phyloP scores from a whole-genome alignment of 345 rosid species.

The Mallotus nudiflorus region DNA sequence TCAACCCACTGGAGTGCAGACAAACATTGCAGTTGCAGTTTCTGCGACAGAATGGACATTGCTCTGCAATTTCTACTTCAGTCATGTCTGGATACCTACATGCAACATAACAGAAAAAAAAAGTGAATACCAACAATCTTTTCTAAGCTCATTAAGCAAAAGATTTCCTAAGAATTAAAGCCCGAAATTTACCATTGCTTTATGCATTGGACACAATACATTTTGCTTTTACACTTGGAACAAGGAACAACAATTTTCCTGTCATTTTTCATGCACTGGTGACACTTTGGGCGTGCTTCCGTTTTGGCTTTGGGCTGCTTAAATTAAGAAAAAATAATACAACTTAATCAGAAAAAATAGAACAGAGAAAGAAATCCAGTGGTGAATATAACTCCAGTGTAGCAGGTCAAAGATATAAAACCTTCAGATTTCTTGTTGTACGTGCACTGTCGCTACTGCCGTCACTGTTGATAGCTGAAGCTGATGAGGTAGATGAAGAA shows the following conservation, averaged over 20 bases:
- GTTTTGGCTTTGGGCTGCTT: constrained; percentile 38
- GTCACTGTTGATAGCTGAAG: constrained; percentile 28
- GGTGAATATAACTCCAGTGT: neutral
- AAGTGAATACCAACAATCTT: neutral
- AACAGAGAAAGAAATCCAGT: neutral
- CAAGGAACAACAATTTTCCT: constrained; percentile 57
- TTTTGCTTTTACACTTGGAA: constrained; percentile 37
- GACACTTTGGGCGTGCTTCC: constrained; percentile 44
- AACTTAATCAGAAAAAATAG: neutral
- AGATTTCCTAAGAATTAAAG: neutral
- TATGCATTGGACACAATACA: constrained; percentile 62
- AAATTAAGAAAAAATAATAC: constrained; percentile 11
- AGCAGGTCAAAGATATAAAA: neutral
- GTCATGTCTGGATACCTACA: constrained; percentile 71
- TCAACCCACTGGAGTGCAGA: constrained; percentile 59
- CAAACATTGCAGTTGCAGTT: constrained; percentile 85
- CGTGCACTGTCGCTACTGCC: constrained; percentile 17
- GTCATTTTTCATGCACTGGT: constrained; percentile 69
- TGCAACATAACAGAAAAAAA: constrained; percentile 7
- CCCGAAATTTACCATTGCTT: constrained; percentile 52
- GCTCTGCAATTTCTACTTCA: constrained; percentile 47
- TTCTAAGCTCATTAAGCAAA: neutral
- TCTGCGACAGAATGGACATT: constrained; percentile 73
- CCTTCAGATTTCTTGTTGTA: constrained; percentile 28
- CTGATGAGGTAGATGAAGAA: constrained; percentile 22